A percentile compares a stretch with the other conserved stretches of the same genome.
These are phyloP conservation scores for Amoebophrya sp. DNA, from an alignment of 169 alveolate genomes.

Conservation along the genomic window DNA sequence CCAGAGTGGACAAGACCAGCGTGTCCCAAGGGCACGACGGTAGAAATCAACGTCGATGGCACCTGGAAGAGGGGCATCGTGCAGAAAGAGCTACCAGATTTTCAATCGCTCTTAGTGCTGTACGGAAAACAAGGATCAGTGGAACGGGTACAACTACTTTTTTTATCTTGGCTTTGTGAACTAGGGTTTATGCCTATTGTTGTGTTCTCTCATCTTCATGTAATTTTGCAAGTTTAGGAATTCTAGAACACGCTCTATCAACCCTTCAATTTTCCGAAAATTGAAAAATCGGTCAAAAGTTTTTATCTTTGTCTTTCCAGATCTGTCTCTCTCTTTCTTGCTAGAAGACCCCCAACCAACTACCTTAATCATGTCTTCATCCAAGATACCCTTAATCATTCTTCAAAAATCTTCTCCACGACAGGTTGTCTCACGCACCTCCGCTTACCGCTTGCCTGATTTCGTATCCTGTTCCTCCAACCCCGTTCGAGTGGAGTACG, in stretches of 20 bases:
- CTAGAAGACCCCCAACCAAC: no score
- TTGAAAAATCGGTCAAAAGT: background rate
- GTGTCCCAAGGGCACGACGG: conserved; percentile 22
- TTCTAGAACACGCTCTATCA: no score
- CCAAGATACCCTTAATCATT: background rate
- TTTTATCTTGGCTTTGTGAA: background rate
- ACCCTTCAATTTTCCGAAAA: no score
- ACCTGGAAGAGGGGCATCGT: background rate
- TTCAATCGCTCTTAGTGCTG: background rate
- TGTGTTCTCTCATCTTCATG: background rate
- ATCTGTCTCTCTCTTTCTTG: background rate
- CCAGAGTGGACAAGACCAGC: background rate
- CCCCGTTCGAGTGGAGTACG: background rate
- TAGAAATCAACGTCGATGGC: background rate
- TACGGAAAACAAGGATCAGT: background rate
- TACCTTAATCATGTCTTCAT: background rate
- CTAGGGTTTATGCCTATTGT: background rate
- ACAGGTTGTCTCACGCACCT: background rate
- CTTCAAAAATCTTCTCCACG: background rate
- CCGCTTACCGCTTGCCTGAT: background rate
- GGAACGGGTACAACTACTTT: background rate
- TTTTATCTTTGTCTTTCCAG: background rate
- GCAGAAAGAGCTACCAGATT: background rate
- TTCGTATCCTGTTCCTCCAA: background rate
- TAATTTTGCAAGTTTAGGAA: no score